Evolutionary conservation across 139 green algal species (phyloP).

Genomic region (Astrephomene gubernaculifera): DNA sequence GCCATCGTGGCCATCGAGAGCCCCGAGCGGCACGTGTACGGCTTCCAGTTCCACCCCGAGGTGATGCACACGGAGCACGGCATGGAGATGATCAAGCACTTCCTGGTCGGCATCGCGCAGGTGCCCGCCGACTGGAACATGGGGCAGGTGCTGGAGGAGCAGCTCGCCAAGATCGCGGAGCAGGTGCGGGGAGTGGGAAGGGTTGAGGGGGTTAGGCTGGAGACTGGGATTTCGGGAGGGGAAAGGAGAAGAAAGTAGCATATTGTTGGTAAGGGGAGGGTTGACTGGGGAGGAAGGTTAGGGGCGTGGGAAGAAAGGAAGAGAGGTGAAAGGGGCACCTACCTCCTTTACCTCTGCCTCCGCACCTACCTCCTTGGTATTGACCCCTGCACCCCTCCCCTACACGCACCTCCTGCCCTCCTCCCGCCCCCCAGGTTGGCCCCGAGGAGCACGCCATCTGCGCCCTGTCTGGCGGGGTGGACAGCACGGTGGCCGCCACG

Average conservation of each 20-base stretch:
- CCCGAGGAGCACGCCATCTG: conserved; percentile 96
- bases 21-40: conserved; percentile 82
- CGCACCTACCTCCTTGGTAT: too few species aligned
- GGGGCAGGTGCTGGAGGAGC: conserved; percentile 94
- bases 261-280: too few species aligned
- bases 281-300: too few species aligned
- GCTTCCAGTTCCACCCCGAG: conserved; percentile 98
- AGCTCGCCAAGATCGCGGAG: conserved; percentile 80
- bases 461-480: conserved; percentile 97
- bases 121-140: conserved; percentile 93
- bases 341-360: too few species aligned
- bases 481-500: conserved; percentile 96
- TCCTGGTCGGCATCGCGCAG: conserved; percentile 88
- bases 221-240: too few species aligned
- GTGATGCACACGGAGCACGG: conserved; percentile 92
- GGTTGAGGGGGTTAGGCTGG: too few species aligned
- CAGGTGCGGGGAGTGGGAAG: too few species aligned
- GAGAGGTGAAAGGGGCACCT: too few species aligned
- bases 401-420: too few species aligned
- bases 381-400: too few species aligned
- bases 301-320: too few species aligned
- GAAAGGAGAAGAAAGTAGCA: too few species aligned
- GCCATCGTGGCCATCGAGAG: conserved; percentile 96
- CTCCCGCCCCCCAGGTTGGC: conserved; percentile 76
- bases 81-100: conserved; percentile 89